A percentile compares a stretch with the other conserved stretches of the same genome.
These are phyloP conservation scores for Solanum phureja DNA, from an alignment of 257 asterid species.

Conservation along the genomic window DNA sequence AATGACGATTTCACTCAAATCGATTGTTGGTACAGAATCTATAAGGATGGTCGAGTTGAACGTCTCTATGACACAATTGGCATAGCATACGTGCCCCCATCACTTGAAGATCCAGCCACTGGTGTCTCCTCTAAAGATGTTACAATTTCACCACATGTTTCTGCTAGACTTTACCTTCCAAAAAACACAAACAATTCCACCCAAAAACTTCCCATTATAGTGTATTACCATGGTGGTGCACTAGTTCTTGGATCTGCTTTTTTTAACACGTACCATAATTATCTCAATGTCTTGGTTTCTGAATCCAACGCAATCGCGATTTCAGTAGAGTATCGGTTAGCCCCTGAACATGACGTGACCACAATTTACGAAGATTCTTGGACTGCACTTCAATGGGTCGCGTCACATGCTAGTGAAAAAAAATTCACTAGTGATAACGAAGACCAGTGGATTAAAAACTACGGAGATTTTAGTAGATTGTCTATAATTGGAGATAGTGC, in stretches of 20 bases:
- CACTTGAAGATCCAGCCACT: background rate
- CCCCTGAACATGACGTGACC: slow-evolving; percentile 24
- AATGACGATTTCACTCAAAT: slow-evolving; percentile 1
- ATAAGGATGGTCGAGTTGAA: slow-evolving; percentile 27
- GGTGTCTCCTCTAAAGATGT: slow-evolving; percentile 22
- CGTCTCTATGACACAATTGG: slow-evolving; percentile 4
- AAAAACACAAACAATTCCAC: background rate
- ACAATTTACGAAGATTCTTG: slow-evolving; percentile 18
- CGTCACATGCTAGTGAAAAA: background rate
- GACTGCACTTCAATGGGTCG: slow-evolving; percentile 21
- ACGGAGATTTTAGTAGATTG: slow-evolving; percentile 5
- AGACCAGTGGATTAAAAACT: slow-evolving; percentile 11
- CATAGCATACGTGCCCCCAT: slow-evolving; percentile 6
- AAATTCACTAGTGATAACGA: background rate
- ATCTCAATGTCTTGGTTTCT: slow-evolving; percentile 1
- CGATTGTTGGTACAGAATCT: slow-evolving; percentile 12
- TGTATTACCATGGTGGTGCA: slow-evolving; percentile 26
- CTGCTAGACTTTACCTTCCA: slow-evolving; percentile 27
- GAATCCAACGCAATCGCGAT: slow-evolving; percentile 2
- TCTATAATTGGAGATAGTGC: slow-evolving; percentile 21
- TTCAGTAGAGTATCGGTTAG: slow-evolving; percentile 21
- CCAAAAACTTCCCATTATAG: slow-evolving; percentile 11
- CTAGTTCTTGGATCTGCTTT: slow-evolving; percentile 21
- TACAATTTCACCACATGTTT: slow-evolving; percentile 6
- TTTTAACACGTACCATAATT: background rate